Conservation (phyloP, 192 early-diverging fungal species). For the Coemansia sp. region DNA sequence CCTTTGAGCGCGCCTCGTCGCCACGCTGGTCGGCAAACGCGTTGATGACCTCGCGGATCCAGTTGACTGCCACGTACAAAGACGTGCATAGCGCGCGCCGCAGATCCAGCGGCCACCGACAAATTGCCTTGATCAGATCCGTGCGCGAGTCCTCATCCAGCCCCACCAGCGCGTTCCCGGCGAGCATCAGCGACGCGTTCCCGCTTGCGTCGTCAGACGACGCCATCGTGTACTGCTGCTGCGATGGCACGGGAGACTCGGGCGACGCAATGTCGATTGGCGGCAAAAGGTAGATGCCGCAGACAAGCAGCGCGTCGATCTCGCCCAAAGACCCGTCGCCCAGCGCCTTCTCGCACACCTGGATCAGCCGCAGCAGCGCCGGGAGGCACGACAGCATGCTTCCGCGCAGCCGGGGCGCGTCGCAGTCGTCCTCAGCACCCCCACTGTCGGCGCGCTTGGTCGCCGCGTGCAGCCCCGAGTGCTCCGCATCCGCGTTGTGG, state of each 20-base stretch:
- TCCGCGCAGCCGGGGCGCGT: constrained; percentile 23
- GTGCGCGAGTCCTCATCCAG: constrained; percentile 38
- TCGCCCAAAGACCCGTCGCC: constrained; percentile 55
- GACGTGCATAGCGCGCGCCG: constrained; percentile 37
- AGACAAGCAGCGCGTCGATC: constrained; percentile 69
- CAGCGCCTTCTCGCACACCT: constrained; percentile 65
- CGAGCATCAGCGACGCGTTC: constrained; percentile 12
- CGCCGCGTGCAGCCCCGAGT: constrained; percentile 44
- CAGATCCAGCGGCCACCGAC: constrained; percentile 19
- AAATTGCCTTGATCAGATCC: constrained; percentile 14
- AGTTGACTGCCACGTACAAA: constrained; percentile 40
- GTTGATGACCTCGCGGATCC: constrained; percentile 70
- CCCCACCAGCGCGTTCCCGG: constrained; percentile 25
- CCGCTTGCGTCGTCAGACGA: background rate
- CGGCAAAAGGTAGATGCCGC: constrained; percentile 35
- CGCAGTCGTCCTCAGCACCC: background rate
- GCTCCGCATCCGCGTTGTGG: constrained; percentile 28
- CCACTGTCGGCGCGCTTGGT: constrained; percentile 22
- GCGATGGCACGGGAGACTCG: background rate
- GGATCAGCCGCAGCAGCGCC: constrained; percentile 67
- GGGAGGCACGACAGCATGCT: constrained; percentile 57
- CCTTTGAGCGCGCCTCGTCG: constrained; percentile 22
- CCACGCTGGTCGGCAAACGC: constrained; percentile 56
- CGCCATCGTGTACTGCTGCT: background rate
- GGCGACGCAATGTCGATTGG: constrained; percentile 9